Base-by-base conservation (phyloP, 768 basidiomycete genomes). In the Lentinula edodes region DNA sequence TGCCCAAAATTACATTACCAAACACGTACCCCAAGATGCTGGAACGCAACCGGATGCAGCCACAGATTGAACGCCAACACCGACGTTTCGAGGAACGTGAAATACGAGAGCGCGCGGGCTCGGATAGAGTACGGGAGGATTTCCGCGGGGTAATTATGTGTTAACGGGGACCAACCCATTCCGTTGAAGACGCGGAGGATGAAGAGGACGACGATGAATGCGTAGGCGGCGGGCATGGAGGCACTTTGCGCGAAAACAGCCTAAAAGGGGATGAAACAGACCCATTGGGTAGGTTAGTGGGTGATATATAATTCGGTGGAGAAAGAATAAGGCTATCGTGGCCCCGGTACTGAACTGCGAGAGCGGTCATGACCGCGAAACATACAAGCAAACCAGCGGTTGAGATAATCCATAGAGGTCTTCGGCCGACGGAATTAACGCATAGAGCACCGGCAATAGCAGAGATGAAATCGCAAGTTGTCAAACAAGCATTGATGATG, bases 401-500 rank as follows among this genome's bases (percentile, higher is more conserved):
- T 1, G 55, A 56, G 16, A 56, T 56, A 28, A 56, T 42, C 55
- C 55, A 56, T 6, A 56, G 28, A 23, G 55, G 55, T 43, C 55
- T 56, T 20, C 55, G 55, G 32, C 55, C 55, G 3, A 56, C 41
- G 28, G 55, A 56, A 18, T 56, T 56, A 10, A 56, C 55, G 41
- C 55, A 56, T 6, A 56, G 39, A 16, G 55, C 55, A 23, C 55
- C 55, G 5, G n/a, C 55, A 3, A 56, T 56, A 1, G 55, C 55
- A 56, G 55, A 56, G 41, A 56, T 28, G 23, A 56, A 56, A 41
- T 56, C 55, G 55, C 55, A 56, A 23, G 55, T 56, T 28, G 55
- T 56, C 39, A 56, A 43, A 28, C 55, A 56, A 2, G 41, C 55
- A 32, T 56, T 56, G 42, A 56, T 56, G 23, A 56, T 41, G 20